A percentile compares a stretch with the other conserved stretches of the same genome.
phyloP scores from a whole-genome alignment of 2,329 filamentous ascomycete species.

The Cladosporium austrohemisphaericum region DNA sequence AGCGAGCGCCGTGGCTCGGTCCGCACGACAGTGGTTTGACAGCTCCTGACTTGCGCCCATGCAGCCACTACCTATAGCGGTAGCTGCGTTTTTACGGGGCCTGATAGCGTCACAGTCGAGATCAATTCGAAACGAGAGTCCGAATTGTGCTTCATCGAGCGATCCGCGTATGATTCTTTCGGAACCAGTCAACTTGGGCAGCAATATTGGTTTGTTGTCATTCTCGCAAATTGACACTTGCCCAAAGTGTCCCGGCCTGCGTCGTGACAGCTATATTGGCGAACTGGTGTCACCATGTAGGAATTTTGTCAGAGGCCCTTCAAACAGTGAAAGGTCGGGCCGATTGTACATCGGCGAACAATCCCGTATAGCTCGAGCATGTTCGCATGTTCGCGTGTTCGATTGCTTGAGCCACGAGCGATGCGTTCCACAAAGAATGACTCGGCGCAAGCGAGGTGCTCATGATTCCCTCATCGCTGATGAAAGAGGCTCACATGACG shows the following conservation, averaged over 20 bases:
- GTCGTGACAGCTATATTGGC: constrained; percentile 5
- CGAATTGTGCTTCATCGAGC: neutral
- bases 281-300: too few relatives aligned
- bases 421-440: too few relatives aligned
- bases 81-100: neutral
- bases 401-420: too few relatives aligned
- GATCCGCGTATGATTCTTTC: neutral
- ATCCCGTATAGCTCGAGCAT: too few relatives aligned
- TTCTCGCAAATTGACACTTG: constrained; percentile 1
- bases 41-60: constrained; percentile 2
- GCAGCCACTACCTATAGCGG: neutral
- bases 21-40: neutral
- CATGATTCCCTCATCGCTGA: too few relatives aligned
- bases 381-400: too few relatives aligned
- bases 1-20: neutral
- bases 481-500: too few relatives aligned
- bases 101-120: neutral
- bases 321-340: too few relatives aligned
- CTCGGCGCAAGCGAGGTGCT: too few relatives aligned
- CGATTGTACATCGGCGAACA: too few relatives aligned
- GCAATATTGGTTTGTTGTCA: neutral
- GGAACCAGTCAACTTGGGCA: neutral
- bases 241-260: constrained; percentile 1
- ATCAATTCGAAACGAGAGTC: neutral
- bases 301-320: too few relatives aligned